These are phyloP conservation scores for Sphagnum magellanicum DNA, from an alignment of 228 moss, liverwort and hornwort species.

Conservation along the genomic window DNA sequence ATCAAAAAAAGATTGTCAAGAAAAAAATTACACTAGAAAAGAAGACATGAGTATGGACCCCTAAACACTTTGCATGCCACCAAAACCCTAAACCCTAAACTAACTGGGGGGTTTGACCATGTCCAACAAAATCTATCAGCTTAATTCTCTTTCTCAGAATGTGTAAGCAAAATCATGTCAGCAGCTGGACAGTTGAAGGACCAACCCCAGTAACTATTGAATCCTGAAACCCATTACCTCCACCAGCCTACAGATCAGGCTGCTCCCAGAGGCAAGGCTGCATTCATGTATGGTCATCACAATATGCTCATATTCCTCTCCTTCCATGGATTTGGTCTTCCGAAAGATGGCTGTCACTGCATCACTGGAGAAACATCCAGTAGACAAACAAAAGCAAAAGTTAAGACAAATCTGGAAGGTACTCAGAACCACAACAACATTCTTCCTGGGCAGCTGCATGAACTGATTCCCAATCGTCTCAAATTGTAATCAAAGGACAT, in stretches of 20 bases:
- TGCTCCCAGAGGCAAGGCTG: conserved; percentile 53
- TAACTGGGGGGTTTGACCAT: no score
- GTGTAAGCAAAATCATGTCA: no score
- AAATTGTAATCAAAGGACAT: neutral
- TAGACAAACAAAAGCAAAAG: neutral
- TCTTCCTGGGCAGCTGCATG: neutral
- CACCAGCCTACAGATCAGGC: conserved; percentile 41
- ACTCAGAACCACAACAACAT: no score
- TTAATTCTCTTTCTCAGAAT: no score
- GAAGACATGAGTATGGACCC: no score
- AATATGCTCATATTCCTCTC: conserved; percentile 45
- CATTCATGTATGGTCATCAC: conserved; percentile 50
- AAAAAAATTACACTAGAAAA: no score
- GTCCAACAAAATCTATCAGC: no score
- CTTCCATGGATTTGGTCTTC: conserved; percentile 43
- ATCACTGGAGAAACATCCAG: neutral
- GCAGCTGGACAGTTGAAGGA: no score
- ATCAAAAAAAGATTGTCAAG: no score
- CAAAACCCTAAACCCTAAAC: no score
- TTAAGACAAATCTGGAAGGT: neutral
- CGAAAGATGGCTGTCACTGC: conserved; percentile 41
- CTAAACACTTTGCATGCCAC: no score
- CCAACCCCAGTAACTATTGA: neutral
- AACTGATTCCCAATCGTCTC: neutral
- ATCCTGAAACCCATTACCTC: conserved; percentile 29